Conservation (phyloP, 2,329 filamentous ascomycete genomes). For the Coleophoma crateriformis region DNA sequence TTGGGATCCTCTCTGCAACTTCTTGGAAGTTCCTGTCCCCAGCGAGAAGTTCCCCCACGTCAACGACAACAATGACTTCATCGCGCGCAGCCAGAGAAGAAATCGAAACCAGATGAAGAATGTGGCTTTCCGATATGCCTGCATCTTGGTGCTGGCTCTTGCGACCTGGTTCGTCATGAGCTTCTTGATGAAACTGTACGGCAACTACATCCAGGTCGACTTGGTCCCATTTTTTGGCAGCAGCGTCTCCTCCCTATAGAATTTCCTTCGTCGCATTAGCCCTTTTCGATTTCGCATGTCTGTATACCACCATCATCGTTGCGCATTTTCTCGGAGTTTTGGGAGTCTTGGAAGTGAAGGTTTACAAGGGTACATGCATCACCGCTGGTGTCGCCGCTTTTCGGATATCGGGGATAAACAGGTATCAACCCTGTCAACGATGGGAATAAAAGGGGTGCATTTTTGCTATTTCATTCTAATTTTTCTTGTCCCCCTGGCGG, state of each 20-base stretch:
- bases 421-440: no score
- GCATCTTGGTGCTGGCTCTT: slow-evolving; percentile 29
- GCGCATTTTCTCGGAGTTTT: background rate
- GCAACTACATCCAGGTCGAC: background rate
- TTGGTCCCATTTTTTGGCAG: background rate
- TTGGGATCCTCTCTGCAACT: slow-evolving; percentile 39
- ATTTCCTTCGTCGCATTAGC: background rate
- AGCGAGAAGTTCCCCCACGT: slow-evolving; percentile 36
- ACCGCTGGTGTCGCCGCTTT: no score
- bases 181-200: background rate
- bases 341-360: background rate
- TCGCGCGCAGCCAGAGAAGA: slow-evolving; percentile 35
- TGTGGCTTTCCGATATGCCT: slow-evolving; percentile 22
- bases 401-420: no score
- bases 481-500: no score
- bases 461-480: no score
- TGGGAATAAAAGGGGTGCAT: no score
- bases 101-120: slow-evolving; percentile 44
- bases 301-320: background rate
- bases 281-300: background rate
- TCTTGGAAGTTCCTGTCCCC: slow-evolving; percentile 27
- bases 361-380: no score
- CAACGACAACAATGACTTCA: slow-evolving; percentile 42
- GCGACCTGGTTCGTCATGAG: slow-evolving; percentile 11
- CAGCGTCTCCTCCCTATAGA: background rate